Evolutionary conservation across 371 early-diverging fungal species (phyloP), one percentile per base, ranked within the genome.

Genomic region (Mortierella sp.): DNA sequence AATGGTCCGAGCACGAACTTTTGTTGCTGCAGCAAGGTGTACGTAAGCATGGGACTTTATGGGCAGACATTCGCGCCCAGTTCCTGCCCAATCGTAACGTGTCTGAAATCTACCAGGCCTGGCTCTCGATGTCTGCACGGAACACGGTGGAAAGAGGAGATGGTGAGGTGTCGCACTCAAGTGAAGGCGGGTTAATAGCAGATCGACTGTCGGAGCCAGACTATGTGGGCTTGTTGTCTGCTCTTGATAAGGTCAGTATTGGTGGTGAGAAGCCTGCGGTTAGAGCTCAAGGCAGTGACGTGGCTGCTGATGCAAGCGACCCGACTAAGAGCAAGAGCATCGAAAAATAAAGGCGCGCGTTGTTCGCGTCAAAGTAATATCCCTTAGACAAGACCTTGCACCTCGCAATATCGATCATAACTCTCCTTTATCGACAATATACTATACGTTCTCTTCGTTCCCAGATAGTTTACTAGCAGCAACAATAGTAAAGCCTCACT

Each of bases 11-110:
- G 14, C 57, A 55, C 23, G 75, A 75, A 17, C 26, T 75, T 6
- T 26, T 41, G 53, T 26, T 62, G 24, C 21, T 75, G 46, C 57
- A 64, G 39, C 60, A 64, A 43, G 76, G 76, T 6, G 67, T 75
- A 43, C 60, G 76, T 8, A 54, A 50, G 19, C 52, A 27, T 42
- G 76, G 76, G 5, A 75, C 47, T 1, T 28, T 32, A 7, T 75
- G 76, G 76, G 67, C 69, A 0, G 69, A 68, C n/a, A 48, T 75
- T 28, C 64, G 76, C 0, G 76, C 76, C 1, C 76, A 75, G 50
- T 75, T 60, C 51, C 27, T 75, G 21, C 76, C 76, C 26, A 63
- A 59, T 21, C 48, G 49, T 1, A 49, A 55, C 34, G 48, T 64
- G 5, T 64, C 76, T 1, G 76, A 75, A 5, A 28, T 75, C 0